Evolutionary conservation across 2,329 filamentous ascomycete species (phyloP).

Genomic region (Fusarium nanum): DNA sequence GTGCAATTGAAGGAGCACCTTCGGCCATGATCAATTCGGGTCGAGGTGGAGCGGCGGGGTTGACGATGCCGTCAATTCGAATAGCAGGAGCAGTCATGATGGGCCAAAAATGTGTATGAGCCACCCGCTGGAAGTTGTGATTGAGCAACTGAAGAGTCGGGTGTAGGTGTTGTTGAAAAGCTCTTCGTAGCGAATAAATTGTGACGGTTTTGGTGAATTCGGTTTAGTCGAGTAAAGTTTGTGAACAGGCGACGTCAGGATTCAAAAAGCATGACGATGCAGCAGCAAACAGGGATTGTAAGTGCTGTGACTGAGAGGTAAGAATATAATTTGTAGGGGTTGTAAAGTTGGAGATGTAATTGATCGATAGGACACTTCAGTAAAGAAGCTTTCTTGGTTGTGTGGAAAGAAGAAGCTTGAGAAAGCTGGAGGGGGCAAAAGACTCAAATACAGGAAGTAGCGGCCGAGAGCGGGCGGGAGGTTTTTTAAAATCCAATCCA

Average conservation of each 20-base stretch:
- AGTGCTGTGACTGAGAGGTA: conserved; percentile 1
- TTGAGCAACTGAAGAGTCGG: conserved; percentile 19
- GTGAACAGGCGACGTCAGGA: conserved; percentile 38
- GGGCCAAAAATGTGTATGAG: conserved; percentile 29
- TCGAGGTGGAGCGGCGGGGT: conserved; percentile 55
- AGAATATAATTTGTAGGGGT: neutral
- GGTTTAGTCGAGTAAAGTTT: conserved; percentile 1
- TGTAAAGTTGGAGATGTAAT: conserved; percentile 29
- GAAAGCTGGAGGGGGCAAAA: conserved; percentile 36
- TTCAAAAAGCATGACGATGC: conserved; percentile 41
- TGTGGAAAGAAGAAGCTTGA: conserved; percentile 15
- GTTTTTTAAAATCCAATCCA: conserved; percentile 43
- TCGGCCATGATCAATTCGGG: conserved; percentile 59
- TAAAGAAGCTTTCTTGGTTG: neutral
- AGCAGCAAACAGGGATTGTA: conserved; percentile 16
- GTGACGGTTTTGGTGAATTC: conserved; percentile 18
- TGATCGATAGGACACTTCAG: conserved; percentile 41
- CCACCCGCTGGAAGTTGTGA: conserved; percentile 15
- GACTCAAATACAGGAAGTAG: conserved; percentile 31
- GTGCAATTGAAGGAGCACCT: conserved; percentile 64
- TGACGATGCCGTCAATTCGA: conserved; percentile 50
- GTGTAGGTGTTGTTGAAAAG: conserved; percentile 32
- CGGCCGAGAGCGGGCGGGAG: conserved; percentile 43
- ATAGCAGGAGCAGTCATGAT: conserved; percentile 48
- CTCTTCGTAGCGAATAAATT: conserved; percentile 33